A percentile compares a stretch with the other conserved stretches of the same genome.
Evolutionary conservation across 116 monocot species (phyloP).

Genomic region (Dioscorea cayenensis): DNA sequence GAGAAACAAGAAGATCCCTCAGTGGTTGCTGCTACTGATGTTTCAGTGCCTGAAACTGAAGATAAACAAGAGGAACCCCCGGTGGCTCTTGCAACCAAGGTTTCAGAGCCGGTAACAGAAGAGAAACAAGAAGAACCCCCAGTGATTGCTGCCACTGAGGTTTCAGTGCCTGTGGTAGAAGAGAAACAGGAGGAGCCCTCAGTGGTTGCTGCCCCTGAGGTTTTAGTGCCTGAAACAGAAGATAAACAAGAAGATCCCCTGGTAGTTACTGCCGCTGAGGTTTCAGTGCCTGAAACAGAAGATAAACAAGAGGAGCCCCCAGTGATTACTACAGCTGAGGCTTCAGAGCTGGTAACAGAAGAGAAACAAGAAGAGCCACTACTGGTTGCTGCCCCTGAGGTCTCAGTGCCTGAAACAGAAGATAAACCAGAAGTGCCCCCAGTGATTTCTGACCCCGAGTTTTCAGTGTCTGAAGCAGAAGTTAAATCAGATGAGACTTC

Average conservation of each 20-base stretch:
- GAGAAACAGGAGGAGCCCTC: background rate
- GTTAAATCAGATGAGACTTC: background rate
- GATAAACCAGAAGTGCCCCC: no score
- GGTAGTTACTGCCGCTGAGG: background rate
- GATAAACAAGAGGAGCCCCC: background rate
- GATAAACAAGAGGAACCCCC: background rate
- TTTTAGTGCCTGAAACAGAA: background rate
- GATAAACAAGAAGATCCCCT: background rate
- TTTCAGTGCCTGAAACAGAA: background rate
- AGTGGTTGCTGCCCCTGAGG: background rate
- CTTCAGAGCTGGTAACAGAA: background rate
- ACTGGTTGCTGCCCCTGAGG: background rate
- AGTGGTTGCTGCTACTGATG: no score
- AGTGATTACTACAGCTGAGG: background rate
- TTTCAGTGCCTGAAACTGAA: background rate
- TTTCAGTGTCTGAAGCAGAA: background rate
- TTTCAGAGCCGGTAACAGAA: no score
- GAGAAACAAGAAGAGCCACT: background rate
- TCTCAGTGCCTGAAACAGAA: background rate
- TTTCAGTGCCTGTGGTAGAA: background rate
- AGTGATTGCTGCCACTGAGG: no score
- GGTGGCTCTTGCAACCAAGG: background rate
- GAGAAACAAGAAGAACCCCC: no score
- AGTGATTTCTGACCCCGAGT: no score
- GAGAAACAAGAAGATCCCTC: background rate